phyloP scores from a whole-genome alignment of 768 basidiomycete species.

The Hydnum rufescens region DNA sequence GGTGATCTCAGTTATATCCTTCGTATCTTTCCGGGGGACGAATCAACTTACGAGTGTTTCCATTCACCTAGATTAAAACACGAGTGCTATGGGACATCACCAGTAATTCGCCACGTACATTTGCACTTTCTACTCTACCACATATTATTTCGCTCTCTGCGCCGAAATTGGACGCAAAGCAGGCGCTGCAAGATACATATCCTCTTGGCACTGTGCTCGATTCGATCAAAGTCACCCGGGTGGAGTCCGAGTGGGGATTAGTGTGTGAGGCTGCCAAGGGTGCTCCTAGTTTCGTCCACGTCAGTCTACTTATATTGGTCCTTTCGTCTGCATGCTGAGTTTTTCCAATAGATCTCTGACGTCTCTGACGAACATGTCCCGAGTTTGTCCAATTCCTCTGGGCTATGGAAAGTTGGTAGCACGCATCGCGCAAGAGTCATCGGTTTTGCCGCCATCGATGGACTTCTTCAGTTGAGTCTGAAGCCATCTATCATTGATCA shows the following conservation, averaged over 20 bases:
- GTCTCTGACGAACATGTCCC: constrained; percentile 80
- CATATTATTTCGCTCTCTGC: constrained; percentile 40
- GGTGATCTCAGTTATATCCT: not conserved
- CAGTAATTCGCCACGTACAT: constrained; percentile 49
- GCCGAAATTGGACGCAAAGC: not conserved
- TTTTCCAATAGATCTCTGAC: constrained; percentile 60
- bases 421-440: constrained; percentile 72
- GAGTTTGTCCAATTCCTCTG: constrained; percentile 44
- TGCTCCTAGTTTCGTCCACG: constrained; percentile 71
- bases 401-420: constrained; percentile 63
- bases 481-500: constrained; percentile 68
- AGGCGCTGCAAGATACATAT: constrained; percentile 32
- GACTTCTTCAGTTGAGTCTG: constrained; percentile 71
- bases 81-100: constrained; percentile 68
- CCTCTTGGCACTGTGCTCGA: constrained; percentile 59
- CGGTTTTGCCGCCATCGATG: constrained; percentile 71
- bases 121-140: constrained; percentile 56
- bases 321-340: not conserved
- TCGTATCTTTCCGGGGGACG: not conserved
- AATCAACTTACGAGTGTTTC: not conserved
- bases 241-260: constrained; percentile 71
- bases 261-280: constrained; percentile 43
- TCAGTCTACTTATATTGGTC: constrained; percentile 23
- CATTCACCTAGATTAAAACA: constrained; percentile 49
- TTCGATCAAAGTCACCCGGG: constrained; percentile 45